Conservation (phyloP, 1,139 yeast species). For the Geotrichum candidum region DNA sequence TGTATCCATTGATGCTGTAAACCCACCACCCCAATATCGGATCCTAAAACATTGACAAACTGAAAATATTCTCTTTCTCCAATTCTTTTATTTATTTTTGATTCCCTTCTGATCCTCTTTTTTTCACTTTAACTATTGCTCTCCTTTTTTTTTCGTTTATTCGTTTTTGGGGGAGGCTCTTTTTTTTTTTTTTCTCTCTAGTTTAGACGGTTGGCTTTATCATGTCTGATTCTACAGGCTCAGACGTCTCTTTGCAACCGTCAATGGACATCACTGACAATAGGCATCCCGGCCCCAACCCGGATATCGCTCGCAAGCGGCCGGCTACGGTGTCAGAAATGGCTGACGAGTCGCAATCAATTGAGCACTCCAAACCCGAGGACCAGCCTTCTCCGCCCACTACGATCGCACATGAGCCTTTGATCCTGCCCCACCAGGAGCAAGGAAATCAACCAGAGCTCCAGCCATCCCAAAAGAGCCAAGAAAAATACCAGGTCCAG, state of each 20-base stretch:
- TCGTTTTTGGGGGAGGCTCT: too few species aligned
- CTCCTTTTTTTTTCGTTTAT: background rate
- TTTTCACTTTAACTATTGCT: background rate
- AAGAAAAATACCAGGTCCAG: background rate
- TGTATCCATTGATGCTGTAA: background rate
- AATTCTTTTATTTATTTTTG: background rate
- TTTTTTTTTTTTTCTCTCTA: background rate
- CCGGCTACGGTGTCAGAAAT: background rate
- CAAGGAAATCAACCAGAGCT: too few species aligned
- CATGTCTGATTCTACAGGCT: background rate
- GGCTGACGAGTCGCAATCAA: background rate
- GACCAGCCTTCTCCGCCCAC: background rate
- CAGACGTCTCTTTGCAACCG: conserved; percentile 5
- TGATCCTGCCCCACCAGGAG: background rate
- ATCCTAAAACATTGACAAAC: background rate
- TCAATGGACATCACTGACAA: conserved; percentile 6
- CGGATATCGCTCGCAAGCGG: background rate
- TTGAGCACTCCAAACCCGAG: background rate
- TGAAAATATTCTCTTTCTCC: background rate
- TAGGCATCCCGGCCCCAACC: background rate
- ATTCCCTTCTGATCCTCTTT: background rate
- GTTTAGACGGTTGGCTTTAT: background rate
- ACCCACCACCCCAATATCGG: background rate
- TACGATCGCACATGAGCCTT: background rate
- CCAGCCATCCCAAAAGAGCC: too few species aligned